Conservation (phyloP, 2,329 filamentous ascomycete species). For the Peltaster fructicola region DNA sequence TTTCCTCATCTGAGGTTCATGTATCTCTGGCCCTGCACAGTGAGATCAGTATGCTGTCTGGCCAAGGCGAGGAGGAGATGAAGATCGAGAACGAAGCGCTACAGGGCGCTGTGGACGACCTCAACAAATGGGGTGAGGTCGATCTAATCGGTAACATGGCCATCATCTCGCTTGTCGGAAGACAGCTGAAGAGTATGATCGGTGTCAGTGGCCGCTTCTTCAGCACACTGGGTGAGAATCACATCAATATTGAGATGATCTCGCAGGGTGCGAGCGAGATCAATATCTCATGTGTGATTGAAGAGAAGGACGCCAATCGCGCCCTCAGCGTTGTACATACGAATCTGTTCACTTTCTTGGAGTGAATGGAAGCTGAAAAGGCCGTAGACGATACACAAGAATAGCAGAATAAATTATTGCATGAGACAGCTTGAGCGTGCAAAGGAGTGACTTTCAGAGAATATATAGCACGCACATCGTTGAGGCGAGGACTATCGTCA, state of each 20-base stretch:
- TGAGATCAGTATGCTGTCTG: conserved; percentile 39
- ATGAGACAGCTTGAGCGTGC: too few relatives aligned
- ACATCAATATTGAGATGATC: conserved; percentile 98
- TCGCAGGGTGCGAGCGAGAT: conserved; percentile 97
- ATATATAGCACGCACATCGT: too few relatives aligned
- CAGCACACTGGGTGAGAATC: conserved; percentile 77
- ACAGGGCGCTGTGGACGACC: conserved; percentile 42
- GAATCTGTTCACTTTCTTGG: conserved; percentile 88
- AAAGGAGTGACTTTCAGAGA: too few relatives aligned
- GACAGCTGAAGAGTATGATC: conserved; percentile 91
- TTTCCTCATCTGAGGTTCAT: conserved; percentile 91
- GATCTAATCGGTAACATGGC: conserved; percentile 86
- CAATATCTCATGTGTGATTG: conserved; percentile 96
- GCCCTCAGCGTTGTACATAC: conserved; percentile 95
- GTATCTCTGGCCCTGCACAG: conserved; percentile 93
- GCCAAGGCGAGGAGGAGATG: conserved; percentile 28
- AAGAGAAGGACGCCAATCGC: conserved; percentile 73
- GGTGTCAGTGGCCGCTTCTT: conserved; percentile 93
- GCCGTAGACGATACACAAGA: too few relatives aligned
- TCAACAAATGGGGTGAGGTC: conserved; percentile 71
- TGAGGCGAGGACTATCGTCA: too few relatives aligned
- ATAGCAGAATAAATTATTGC: too few relatives aligned
- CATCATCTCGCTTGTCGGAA: conserved; percentile 83
- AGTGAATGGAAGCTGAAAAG: too few relatives aligned
- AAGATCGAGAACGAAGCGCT: conserved; percentile 30